Base-by-base conservation (phyloP, 352 stramenopile species). In the Phytopythium montanum region DNA sequence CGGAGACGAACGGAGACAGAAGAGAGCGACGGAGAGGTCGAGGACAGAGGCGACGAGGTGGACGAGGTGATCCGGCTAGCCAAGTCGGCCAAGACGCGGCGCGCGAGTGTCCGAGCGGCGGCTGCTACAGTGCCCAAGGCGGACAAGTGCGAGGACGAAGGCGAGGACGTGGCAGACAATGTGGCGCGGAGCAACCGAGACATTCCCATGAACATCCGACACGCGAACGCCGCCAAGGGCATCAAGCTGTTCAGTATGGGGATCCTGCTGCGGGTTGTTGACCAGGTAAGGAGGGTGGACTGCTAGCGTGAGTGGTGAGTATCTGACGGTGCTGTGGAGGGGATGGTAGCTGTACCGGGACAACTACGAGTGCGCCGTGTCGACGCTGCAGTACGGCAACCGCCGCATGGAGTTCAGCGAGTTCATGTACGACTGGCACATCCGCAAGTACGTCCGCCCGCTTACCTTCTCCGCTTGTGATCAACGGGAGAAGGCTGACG, bases 391-490 rank as follows among this genome's bases (percentile, higher is more conserved):
- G 61, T 90, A 93, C 57, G 82, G 80, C 33, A 80, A 65, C 60
- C 73, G 80, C 4, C 79, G 81, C 28, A 93, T 89, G 71, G 77
- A 85, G 42, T 92, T 90, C 59, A 89, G 81, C 56, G 81, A 93
- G 62, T 93, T 91, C 56, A 76, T 93, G 51, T 91, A 91, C 62
- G 83, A 92, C 61, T 90, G 83, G 83, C 82, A 92, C 45, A 86
- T 90, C 36, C 81, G 83, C 51, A 92, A 92, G 71, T 88, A 72
- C 31, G 65, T 72, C 16, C 7, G 28, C 53, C 23, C 6, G 26
- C 14, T n/a, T 25, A 14, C 29, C 23, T 14, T 41, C 25, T 34
- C 8, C 0, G 38, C 18, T 9, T 38, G 8, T 1, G 12, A 14
- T 3, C 33, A 12, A 38, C 14, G 9, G 33, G 8, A 8, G 33